Evolutionary conservation across 1,284 basidiomycete species (phyloP).

Genomic region (Agroathelia rolfsii): DNA sequence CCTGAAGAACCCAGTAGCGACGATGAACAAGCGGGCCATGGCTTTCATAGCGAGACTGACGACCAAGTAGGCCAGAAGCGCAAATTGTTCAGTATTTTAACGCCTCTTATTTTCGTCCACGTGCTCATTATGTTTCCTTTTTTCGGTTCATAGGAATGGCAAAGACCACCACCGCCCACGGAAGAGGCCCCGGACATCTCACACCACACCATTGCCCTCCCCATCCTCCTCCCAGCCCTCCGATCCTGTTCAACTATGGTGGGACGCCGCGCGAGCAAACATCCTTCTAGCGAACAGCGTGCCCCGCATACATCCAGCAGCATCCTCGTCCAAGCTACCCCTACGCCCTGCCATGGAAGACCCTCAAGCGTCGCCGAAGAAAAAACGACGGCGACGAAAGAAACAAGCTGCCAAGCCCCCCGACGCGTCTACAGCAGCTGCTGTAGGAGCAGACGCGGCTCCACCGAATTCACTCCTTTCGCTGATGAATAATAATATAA

Average conservation of each 20-base stretch:
- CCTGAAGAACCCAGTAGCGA: constrained; percentile 32
- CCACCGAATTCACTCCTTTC: constrained; percentile 41
- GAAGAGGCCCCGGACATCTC: constrained; percentile 33
- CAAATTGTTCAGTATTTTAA: constrained; percentile 38
- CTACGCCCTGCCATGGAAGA: constrained; percentile 23
- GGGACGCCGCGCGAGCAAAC: constrained; percentile 57
- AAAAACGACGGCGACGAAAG: constrained; percentile 20
- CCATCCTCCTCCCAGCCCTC: constrained; percentile 20
- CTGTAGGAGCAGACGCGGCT: constrained; percentile 2
- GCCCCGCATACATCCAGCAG: constrained; percentile 33
- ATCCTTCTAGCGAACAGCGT: constrained; percentile 54
- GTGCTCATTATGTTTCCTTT: constrained; percentile 5
- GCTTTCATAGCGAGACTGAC: constrained; percentile 24
- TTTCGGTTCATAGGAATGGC: constrained; percentile 28
- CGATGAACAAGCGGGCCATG: constrained; percentile 24
- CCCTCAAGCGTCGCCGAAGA: constrained; percentile 6
- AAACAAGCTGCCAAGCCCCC: constrained; percentile 18
- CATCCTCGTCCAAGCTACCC: constrained; percentile 14
- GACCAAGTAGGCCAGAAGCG: constrained; percentile 45
- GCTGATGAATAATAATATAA: constrained; percentile 67
- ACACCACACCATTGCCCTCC: constrained; percentile 19
- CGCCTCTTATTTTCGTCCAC: neutral
- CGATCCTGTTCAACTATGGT: constrained; percentile 56
- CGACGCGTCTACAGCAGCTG: neutral
- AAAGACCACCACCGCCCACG: constrained; percentile 26